Evolutionary conservation across 2,329 filamentous ascomycete genomes (phyloP).

Genomic region (Talaromyces sp.): DNA sequence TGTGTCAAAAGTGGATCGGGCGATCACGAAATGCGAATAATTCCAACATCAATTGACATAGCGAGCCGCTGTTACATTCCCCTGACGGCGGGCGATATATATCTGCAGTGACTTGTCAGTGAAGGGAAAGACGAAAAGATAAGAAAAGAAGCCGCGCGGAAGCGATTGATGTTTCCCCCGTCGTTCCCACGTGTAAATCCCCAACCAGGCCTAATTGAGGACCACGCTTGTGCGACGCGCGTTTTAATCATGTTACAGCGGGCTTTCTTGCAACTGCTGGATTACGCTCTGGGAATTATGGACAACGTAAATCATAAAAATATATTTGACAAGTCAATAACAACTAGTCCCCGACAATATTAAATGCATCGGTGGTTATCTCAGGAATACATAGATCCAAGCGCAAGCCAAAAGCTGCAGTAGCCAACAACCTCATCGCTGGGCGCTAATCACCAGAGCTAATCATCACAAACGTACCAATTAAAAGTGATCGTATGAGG

Average conservation of each 20-base stretch:
- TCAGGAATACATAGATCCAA: background rate
- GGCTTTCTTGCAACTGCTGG: background rate
- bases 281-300: background rate
- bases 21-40: background rate
- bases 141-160: background rate
- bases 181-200: background rate
- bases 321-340: background rate
- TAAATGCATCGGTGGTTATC: background rate
- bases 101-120: background rate
- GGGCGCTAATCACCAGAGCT: background rate
- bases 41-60: background rate
- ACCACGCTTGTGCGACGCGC: background rate
- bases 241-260: background rate
- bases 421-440: background rate
- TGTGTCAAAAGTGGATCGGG: background rate
- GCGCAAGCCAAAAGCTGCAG: background rate
- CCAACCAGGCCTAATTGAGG: too few relatives aligned
- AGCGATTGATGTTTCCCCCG: background rate
- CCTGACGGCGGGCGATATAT: background rate
- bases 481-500: background rate
- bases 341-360: background rate
- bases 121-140: background rate
- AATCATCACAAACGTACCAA: background rate
- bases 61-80: background rate
- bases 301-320: background rate